These are phyloP conservation scores for Paspalum notatum DNA, from an alignment of 176 grass and related monocot genomes.

Conservation along the genomic window DNA sequence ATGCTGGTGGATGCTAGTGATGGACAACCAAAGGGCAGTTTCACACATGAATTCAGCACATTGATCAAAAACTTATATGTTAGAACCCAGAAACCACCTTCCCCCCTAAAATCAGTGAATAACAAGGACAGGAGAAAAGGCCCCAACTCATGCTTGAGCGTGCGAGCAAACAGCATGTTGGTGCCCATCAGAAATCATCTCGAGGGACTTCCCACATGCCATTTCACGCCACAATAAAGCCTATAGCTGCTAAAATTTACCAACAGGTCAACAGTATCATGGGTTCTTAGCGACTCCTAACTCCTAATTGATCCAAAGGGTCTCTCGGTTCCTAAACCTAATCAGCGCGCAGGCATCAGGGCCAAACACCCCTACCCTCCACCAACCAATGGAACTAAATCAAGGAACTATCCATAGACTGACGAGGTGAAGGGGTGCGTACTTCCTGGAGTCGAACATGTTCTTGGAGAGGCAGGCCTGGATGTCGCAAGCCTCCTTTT, in stretches of 20 bases:
- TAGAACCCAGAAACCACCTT: not conserved
- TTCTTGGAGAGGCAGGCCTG: slow-evolving; percentile 93
- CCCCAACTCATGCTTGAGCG: not conserved
- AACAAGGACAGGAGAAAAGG: not conserved
- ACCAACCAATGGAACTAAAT: not conserved
- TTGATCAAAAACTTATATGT: not conserved
- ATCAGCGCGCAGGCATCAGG: not conserved
- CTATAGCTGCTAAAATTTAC: not conserved
- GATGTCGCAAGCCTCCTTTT: slow-evolving; percentile 95
- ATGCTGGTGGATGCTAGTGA: no score
- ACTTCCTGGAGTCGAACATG: slow-evolving; percentile 82
- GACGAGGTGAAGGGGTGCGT: not conserved
- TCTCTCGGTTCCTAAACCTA: not conserved
- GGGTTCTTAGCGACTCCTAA: not conserved
- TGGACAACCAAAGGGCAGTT: not conserved
- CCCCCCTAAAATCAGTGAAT: not conserved
- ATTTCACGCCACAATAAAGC: no score
- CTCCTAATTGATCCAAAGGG: not conserved
- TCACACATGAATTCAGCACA: not conserved
- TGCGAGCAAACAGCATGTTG: slow-evolving; percentile 18
- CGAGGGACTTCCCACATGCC: not conserved
- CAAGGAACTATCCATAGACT: not conserved
- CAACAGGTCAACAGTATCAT: not conserved
- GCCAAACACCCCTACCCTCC: not conserved
- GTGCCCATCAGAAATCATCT: not conserved